Conservation (phyloP, 371 early-diverging fungal species). For the Batkoa obscura region DNA sequence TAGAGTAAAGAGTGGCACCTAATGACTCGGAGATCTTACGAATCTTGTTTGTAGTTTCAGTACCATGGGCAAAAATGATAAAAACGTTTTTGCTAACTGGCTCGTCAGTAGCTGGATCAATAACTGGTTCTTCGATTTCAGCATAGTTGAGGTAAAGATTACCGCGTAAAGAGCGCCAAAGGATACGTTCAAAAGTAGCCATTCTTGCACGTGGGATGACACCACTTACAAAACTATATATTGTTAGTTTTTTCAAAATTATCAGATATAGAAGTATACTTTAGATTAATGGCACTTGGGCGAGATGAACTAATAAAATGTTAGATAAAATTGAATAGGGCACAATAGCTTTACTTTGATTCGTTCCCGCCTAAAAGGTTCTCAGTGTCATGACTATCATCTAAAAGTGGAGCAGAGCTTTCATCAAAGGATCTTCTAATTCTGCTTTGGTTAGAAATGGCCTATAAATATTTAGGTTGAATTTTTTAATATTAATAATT, state of each 20-base stretch:
- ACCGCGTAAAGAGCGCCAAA: conserved; percentile 94
- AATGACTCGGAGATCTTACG: conserved; percentile 84
- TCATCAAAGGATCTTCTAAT: conserved; percentile 32
- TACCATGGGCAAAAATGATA: conserved; percentile 92
- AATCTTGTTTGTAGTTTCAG: conserved; percentile 71
- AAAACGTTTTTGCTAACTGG: conserved; percentile 84
- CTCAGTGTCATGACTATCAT: conserved; percentile 28
- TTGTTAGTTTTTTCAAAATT: neutral
- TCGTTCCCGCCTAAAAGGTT: no score
- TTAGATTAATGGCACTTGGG: neutral
- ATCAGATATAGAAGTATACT: neutral
- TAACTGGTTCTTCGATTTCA: conserved; percentile 80
- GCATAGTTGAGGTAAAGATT: conserved; percentile 92
- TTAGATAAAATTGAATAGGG: no score
- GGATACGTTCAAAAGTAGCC: conserved; percentile 81
- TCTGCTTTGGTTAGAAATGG: conserved; percentile 24
- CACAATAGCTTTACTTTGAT: no score
- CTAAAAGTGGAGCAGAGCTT: conserved; percentile 36
- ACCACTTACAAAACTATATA: conserved; percentile 55
- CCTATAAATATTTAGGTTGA: conserved; percentile 13
- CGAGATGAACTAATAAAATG: conserved; percentile 1
- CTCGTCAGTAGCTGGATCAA: conserved; percentile 69
- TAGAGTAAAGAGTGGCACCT: conserved; percentile 84
- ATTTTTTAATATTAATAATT: neutral
- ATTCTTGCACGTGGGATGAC: conserved; percentile 69